Conservation (phyloP, 192 early-diverging fungal genomes). For the Funneliformis mosseae region DNA sequence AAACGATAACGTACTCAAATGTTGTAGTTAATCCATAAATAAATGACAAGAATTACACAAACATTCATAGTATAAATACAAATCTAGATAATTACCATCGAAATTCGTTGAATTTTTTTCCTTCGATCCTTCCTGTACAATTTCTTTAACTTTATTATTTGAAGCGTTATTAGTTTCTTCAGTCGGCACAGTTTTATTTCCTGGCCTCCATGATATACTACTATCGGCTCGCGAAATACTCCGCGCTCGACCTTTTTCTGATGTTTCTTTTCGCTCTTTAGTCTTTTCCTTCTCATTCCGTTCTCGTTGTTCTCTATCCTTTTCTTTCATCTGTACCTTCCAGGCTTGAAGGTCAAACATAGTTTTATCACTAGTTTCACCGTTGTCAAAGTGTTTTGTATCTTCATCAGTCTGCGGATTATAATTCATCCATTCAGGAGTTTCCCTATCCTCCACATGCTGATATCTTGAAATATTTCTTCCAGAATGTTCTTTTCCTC, state of each 20-base stretch:
- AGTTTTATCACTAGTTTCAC: slow-evolving; percentile 39
- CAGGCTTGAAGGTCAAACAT: slow-evolving; percentile 59
- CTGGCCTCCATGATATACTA: slow-evolving; percentile 50
- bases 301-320: slow-evolving; percentile 38
- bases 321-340: slow-evolving; percentile 62
- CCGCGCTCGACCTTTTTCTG: slow-evolving; percentile 37
- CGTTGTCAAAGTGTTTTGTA: slow-evolving; percentile 33
- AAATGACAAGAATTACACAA: background rate
- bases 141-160: background rate
- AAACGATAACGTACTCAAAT: background rate
- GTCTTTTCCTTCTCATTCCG: slow-evolving; percentile 47
- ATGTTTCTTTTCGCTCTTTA: slow-evolving; percentile 35
- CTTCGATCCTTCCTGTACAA: slow-evolving; percentile 31
- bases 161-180: background rate
- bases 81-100: slow-evolving; percentile 15
- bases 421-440: slow-evolving; percentile 67
- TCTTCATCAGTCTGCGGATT: slow-evolving; percentile 51
- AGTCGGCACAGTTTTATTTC: background rate
- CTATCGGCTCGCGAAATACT: slow-evolving; percentile 49
- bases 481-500: slow-evolving; percentile 11
- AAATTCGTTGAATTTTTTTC: slow-evolving; percentile 9
- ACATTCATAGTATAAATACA: background rate
- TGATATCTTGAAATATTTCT: slow-evolving; percentile 21
- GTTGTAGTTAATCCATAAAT: slow-evolving; percentile 1
- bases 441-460: slow-evolving; percentile 34